phyloP scores from a whole-genome alignment of 2,329 filamentous ascomycete species.

The Lecanosticta acicola region DNA sequence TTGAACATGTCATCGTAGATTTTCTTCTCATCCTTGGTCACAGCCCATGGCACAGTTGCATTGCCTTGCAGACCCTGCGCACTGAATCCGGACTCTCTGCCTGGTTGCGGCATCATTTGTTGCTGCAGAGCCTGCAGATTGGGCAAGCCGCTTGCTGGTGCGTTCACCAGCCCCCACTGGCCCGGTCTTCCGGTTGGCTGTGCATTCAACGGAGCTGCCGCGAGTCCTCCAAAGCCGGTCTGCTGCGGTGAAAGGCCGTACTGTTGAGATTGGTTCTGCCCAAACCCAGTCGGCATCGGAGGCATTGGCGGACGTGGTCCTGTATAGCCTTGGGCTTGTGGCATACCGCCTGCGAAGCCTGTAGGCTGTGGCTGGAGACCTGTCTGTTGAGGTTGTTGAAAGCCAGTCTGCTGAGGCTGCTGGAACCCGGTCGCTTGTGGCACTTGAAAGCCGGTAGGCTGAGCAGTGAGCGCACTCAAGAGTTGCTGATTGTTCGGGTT shows the following conservation, averaged over 20 bases:
- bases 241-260: conserved; percentile 49
- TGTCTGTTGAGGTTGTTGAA: conserved; percentile 45
- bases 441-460: conserved; percentile 51
- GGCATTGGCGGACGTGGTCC: conserved; percentile 75
- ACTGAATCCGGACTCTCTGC: conserved; percentile 80
- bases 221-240: conserved; percentile 57
- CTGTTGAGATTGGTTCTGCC: conserved; percentile 44
- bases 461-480: conserved; percentile 51
- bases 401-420: conserved; percentile 21
- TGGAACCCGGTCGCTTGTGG: conserved; percentile 52
- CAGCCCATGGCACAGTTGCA: conserved; percentile 94
- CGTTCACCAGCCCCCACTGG: conserved; percentile 98
- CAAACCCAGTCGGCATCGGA: conserved; percentile 72
- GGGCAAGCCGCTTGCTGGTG: conserved; percentile 78
- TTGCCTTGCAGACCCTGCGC: conserved; percentile 85
- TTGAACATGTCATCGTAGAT: conserved; percentile 93
- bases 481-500: conserved; percentile 65
- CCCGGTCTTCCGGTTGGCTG: conserved; percentile 90
- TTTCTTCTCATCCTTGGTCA: conserved; percentile 97
- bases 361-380: conserved; percentile 56
- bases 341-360: conserved; percentile 53
- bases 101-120: conserved; percentile 95
- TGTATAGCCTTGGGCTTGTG: conserved; percentile 71
- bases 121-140: conserved; percentile 90
- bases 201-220: conserved; percentile 68